Evolutionary conservation across 768 basidiomycete genomes (phyloP), one percentile per base, ranked within the genome.

Genomic region (Podaxis sp.): DNA sequence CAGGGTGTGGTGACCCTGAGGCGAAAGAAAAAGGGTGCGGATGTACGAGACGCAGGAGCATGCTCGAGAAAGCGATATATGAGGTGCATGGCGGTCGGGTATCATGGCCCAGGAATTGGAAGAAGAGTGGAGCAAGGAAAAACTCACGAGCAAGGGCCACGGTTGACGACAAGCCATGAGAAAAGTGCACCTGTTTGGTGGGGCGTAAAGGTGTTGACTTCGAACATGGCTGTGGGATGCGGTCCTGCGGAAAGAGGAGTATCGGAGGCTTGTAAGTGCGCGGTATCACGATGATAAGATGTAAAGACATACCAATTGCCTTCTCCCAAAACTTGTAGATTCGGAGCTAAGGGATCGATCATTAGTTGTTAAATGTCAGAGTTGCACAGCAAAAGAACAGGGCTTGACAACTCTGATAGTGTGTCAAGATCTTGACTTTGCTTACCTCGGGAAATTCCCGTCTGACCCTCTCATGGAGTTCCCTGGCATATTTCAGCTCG

Each of bases 141-240:
- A 14, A 77, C 88, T 47, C 68, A 89, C 88, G 87, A 88, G 77
- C 82, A 85, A 6, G 87, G 84, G 10, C 89, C 88, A 5, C 87
- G 81, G 68, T 89, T 76, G 35, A 88, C 84, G 16, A 78, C 81
- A 16, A 89, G 78, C 82, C 83, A 90, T 3, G 83, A 77, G 67
- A 90, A 89, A 11, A 90, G 71, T 1, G 86, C 80, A 0, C 89
- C 88, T 0, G 85, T 88, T 67, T 89, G 83, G 64, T 84, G 85
- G 9, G 88, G 88, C 35, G 65, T 83, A 70, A 85, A 84, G 1
- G 82, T 83, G 67, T 90, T 83, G 61, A 89, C 80, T 68, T 90
- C 82, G 66, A 89, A 90, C 87, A 89, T 89, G 5, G 85, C 79
- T 7, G 81, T 82, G 0, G 88, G 84, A 64, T 90, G 89, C 0